Evolutionary conservation across 2,329 filamentous ascomycete species (phyloP).

Genomic region (Fusarium hostae): DNA sequence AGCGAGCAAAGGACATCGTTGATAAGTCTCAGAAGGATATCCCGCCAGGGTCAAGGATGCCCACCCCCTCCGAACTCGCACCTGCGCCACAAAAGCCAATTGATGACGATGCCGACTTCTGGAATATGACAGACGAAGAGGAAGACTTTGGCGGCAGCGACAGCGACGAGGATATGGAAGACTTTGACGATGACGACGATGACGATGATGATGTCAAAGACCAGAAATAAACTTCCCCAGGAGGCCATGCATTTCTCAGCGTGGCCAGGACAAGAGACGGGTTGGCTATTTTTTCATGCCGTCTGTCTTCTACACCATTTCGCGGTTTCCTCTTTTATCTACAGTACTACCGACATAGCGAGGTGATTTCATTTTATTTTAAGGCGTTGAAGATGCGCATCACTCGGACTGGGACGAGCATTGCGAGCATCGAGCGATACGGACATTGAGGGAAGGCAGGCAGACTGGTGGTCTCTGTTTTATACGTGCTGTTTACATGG

Average conservation of each 20-base stretch:
- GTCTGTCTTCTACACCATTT: not conserved
- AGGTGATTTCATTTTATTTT: conserved; percentile 28
- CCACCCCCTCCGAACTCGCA: conserved; percentile 73
- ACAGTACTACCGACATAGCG: conserved; percentile 39
- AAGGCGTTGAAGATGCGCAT: conserved; percentile 38
- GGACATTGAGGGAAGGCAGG: conserved; percentile 24
- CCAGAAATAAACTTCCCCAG: conserved; percentile 29
- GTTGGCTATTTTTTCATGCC: not conserved
- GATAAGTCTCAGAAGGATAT: conserved; percentile 82
- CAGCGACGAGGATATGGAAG: conserved; percentile 70
- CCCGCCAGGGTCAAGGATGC: conserved; percentile 83
- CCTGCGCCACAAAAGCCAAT: conserved; percentile 68
- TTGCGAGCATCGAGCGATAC: conserved; percentile 2
- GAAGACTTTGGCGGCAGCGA: conserved; percentile 83
- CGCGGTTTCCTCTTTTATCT: conserved; percentile 30
- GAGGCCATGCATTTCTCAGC: not conserved
- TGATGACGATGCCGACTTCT: conserved; percentile 83
- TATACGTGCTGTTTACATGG: conserved; percentile 29
- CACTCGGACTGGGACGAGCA: conserved; percentile 24
- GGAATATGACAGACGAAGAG: conserved; percentile 80
- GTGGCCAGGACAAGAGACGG: not conserved
- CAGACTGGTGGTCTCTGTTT: conserved; percentile 21
- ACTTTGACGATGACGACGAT: conserved; percentile 68
- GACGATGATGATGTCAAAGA: conserved; percentile 61
- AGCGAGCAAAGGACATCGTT: conserved; percentile 74